Conservation (phyloP, 2,329 filamentous ascomycete species). For the Epichloe uncinata region DNA sequence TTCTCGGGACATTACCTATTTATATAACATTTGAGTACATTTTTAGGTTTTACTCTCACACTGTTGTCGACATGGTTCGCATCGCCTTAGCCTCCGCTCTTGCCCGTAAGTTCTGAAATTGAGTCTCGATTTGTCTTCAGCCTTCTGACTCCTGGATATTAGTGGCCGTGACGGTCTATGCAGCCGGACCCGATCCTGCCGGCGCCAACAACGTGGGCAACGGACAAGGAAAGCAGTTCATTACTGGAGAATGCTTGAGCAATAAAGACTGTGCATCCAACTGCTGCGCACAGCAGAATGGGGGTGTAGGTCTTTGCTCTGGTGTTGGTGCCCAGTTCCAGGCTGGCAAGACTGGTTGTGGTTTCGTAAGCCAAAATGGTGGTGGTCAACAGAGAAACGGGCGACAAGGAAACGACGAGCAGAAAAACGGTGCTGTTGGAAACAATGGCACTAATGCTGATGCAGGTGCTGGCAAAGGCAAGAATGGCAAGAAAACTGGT, state of each 20-base stretch:
- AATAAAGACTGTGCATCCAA: conserved; percentile 15
- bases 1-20: too few species aligned
- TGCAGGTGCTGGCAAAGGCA: not conserved
- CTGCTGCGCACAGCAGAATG: conserved; percentile 16
- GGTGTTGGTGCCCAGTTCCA: conserved; percentile 16
- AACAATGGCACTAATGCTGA: not conserved
- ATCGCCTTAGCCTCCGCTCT: conserved; percentile 12
- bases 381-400: not conserved
- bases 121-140: not conserved
- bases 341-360: conserved; percentile 18
- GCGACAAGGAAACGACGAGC: not conserved
- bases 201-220: conserved; percentile 14
- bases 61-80: conserved; percentile 12
- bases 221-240: conserved; percentile 15
- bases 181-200: conserved; percentile 5
- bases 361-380: conserved; percentile 12
- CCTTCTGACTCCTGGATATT: not conserved
- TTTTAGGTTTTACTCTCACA: too few species aligned
- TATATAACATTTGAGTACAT: too few species aligned
- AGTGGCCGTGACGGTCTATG: conserved; percentile 9
- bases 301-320: conserved; percentile 16
- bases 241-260: conserved; percentile 17
- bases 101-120: conserved; percentile 12
- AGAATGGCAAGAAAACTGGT: not conserved
- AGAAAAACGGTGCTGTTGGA: not conserved